A percentile compares a stretch with the other conserved stretches of the same genome.
These are phyloP conservation scores for Eutrema heterophyllum DNA, from an alignment of 345 rosid species.

Conservation along the genomic window DNA sequence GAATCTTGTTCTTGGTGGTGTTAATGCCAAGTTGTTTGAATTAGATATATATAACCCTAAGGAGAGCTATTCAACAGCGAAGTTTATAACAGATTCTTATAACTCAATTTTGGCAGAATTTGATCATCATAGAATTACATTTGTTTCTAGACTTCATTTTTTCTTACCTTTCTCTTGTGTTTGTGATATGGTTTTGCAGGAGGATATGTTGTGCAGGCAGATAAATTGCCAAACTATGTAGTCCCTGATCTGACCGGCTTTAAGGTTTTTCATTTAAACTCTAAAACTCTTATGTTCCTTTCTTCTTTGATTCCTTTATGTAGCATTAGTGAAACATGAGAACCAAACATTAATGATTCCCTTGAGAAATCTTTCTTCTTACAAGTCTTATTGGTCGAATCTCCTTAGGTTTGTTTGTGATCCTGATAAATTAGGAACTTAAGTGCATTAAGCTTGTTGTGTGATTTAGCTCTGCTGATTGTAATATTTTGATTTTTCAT, in stretches of 20 bases:
- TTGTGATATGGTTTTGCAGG: conserved; percentile 39
- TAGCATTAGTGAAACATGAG: no score
- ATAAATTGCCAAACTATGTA: conserved; percentile 73
- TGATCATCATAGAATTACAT: no score
- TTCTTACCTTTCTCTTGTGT: not conserved
- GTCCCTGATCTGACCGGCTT: conserved; percentile 81
- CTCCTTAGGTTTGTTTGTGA: not conserved
- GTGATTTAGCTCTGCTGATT: not conserved
- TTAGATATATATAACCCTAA: no score
- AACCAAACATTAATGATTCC: not conserved
- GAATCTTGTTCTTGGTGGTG: no score
- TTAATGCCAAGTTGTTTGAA: not conserved
- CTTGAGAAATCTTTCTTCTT: not conserved
- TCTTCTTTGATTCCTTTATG: not conserved
- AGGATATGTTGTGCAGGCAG: conserved; percentile 69
- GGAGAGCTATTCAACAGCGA: no score
- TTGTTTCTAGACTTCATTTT: no score
- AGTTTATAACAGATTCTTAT: no score
- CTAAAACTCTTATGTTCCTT: not conserved
- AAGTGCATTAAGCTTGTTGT: not conserved
- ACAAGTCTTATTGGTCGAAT: not conserved
- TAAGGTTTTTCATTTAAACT: conserved; percentile 42
- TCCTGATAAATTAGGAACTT: not conserved
- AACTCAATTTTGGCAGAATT: no score
- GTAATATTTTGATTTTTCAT: not conserved